Percentiles rank a stretch among this genome's conserved stretches.
Conservation (phyloP, 768 basidiomycete genomes). For the Tubosaeta sp. region DNA sequence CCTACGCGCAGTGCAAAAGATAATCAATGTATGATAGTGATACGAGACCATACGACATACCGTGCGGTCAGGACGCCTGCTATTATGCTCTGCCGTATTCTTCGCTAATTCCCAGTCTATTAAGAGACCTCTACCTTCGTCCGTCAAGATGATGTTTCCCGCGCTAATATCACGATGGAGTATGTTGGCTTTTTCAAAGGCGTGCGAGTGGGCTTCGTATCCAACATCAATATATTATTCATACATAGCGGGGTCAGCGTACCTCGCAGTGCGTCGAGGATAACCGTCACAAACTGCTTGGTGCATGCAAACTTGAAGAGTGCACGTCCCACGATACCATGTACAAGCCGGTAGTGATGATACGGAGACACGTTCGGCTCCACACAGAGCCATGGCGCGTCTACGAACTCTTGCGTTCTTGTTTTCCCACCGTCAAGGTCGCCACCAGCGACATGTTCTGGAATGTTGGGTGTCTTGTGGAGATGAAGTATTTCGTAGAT, state of each 20-base stretch:
- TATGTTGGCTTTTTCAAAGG: conserved; percentile 9
- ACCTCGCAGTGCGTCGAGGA: neutral
- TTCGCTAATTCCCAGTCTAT: conserved; percentile 26
- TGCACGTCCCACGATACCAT: neutral
- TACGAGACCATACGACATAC: neutral
- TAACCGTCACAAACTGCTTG: neutral
- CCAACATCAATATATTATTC: no score
- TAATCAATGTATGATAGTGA: neutral
- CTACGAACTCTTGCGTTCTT: neutral
- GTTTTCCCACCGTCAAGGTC: neutral
- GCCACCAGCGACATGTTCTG: neutral
- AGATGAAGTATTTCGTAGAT: neutral
- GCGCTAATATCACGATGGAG: conserved; percentile 30
- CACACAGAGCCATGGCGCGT: neutral
- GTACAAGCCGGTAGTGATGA: neutral
- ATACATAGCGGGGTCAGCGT: no score
- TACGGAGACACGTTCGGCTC: neutral
- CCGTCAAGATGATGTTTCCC: conserved; percentile 22
- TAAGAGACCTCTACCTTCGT: conserved; percentile 13
- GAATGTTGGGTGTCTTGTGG: neutral
- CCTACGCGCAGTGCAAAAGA: neutral
- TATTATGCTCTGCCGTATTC: neutral
- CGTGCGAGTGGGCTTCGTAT: conserved; percentile 19
- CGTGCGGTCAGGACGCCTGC: neutral
- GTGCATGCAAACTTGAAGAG: neutral